Evolutionary conservation across 1,139 yeast genomes (phyloP), one percentile per base, ranked within the genome.

Genomic region (Waltiozyma sp.): DNA sequence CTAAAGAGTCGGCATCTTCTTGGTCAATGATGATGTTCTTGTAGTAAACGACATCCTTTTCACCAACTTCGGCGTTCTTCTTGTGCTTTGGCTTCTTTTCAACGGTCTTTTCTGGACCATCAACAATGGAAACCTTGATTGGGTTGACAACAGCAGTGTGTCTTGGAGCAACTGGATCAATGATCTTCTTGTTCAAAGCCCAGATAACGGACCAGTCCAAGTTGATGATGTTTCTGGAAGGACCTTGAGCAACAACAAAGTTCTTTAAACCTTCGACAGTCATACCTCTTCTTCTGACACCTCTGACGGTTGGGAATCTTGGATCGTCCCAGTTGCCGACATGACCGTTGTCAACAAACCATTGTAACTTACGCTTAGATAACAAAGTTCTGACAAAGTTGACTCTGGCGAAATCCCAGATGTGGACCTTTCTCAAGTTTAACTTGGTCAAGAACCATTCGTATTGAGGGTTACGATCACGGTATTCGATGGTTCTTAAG

Each of bases 251-350:
- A 51, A 91, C 73, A 55, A 91, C 85, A 58, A 89, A 91, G 70
- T 84, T 84, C 66, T 91, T 79, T 64, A 91, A 77, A 53, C 96
- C 97, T 69, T 91, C 96, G 50, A 91, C 93, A 39, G 96, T 80
- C 97, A 91, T 91, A 72, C 98, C 98, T 72, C 98, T 84, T 75
- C 97, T 81, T 73, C 96, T 85, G 44, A 89, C 96, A 71, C 97
- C 97, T 68, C 96, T 80, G 38, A 89, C 95, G 40, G 98, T 91
- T 54, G 98, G 98, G 88, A 91, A 91, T 65, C 98, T 77, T 57
- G 98, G 97, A 66, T 91, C 98, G 61, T 89, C 96, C 98, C 98
- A 91, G 68, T 87, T 88, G 34, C 75, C 58, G 47, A 91, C 98
- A 55, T 80, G 73, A 37, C 75, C 69, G 63, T 86, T 82, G 70